Evolutionary conservation across 1,284 basidiomycete genomes (phyloP).

Genomic region (Microbotryum scabiosae): DNA sequence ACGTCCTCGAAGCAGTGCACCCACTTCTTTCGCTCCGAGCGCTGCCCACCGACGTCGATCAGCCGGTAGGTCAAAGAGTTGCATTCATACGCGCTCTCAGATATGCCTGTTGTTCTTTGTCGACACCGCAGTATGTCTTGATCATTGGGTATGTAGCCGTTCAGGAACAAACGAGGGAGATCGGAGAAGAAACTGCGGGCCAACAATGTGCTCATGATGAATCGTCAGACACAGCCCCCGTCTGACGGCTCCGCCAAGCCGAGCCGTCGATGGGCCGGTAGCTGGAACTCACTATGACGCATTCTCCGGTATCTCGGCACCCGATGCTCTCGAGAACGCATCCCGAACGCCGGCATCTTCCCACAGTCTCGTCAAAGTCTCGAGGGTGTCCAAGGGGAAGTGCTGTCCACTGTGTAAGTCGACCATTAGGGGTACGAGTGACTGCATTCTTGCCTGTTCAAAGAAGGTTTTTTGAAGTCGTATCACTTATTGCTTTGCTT

Average conservation of each 20-base stretch:
- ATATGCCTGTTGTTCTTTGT: constrained; percentile 95
- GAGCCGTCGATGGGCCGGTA: too few species aligned
- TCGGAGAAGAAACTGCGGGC: constrained; percentile 57
- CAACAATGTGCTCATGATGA: constrained; percentile 16
- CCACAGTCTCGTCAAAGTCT: constrained; percentile 68
- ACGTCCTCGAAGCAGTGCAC: constrained; percentile 44
- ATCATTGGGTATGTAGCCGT: constrained; percentile 64
- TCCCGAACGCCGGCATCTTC: constrained; percentile 62
- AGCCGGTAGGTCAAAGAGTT: constrained; percentile 38
- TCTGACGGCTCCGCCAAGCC: too few species aligned
- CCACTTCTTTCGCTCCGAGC: constrained; percentile 40
- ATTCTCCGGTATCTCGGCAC: constrained; percentile 70
- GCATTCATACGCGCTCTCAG: constrained; percentile 58
- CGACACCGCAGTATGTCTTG: constrained; percentile 89
- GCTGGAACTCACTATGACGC: constrained; percentile 12
- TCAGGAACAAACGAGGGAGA: constrained; percentile 59
- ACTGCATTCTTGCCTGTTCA: too few species aligned
- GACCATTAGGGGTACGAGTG: too few species aligned
- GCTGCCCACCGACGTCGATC: constrained; percentile 43
- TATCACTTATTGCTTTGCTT: too few species aligned
- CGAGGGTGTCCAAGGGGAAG: constrained; percentile 58
- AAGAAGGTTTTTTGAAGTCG: too few species aligned
- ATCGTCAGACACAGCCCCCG: too few species aligned
- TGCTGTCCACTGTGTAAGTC: constrained; percentile 71
- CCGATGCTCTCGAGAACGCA: constrained; percentile 67